Percentiles rank a stretch among this genome's conserved stretches.
These are phyloP conservation scores for Helotiales sp. DNA, from an alignment of 2,329 filamentous ascomycete genomes.

Conservation along the genomic window DNA sequence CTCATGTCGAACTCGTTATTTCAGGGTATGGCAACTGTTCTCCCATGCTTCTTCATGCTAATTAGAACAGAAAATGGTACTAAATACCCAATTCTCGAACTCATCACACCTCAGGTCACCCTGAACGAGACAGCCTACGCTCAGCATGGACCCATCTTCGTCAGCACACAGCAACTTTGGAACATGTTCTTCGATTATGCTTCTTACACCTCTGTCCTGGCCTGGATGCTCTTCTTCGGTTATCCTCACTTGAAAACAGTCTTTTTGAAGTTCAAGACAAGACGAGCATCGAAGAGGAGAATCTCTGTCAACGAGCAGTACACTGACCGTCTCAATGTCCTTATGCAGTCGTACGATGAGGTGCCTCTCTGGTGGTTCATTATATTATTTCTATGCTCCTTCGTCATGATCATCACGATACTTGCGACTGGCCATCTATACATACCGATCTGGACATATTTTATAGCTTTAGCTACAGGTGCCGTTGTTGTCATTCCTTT, in stretches of 20 bases:
- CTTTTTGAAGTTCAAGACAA: slow-evolving; percentile 43
- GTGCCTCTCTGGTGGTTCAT: slow-evolving; percentile 61
- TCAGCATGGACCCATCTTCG: slow-evolving; percentile 54
- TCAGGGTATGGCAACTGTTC: slow-evolving; percentile 38
- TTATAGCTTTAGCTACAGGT: slow-evolving; percentile 56
- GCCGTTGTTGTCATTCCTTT: slow-evolving; percentile 57
- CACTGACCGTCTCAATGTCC: slow-evolving; percentile 57
- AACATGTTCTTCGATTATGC: slow-evolving; percentile 61
- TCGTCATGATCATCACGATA: slow-evolving; percentile 51
- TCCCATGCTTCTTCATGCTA: not conserved
- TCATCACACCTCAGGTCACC: slow-evolving; percentile 37
- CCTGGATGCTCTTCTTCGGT: slow-evolving; percentile 59
- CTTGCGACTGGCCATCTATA: slow-evolving; percentile 53
- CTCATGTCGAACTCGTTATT: slow-evolving; percentile 60
- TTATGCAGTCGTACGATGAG: slow-evolving; percentile 57
- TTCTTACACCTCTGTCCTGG: slow-evolving; percentile 56
- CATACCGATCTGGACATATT: slow-evolving; percentile 60
- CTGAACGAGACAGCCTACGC: slow-evolving; percentile 44
- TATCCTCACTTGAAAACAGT: slow-evolving; percentile 48
- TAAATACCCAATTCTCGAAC: slow-evolving; percentile 35
- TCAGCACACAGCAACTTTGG: slow-evolving; percentile 59
- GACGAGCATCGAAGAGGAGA: slow-evolving; percentile 34
- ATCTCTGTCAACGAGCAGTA: slow-evolving; percentile 54
- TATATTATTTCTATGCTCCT: slow-evolving; percentile 48
- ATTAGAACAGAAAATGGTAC: slow-evolving; percentile 34